Conservation (phyloP, 805 yeast genomes). For the Ogataea trehaloabstinens region DNA sequence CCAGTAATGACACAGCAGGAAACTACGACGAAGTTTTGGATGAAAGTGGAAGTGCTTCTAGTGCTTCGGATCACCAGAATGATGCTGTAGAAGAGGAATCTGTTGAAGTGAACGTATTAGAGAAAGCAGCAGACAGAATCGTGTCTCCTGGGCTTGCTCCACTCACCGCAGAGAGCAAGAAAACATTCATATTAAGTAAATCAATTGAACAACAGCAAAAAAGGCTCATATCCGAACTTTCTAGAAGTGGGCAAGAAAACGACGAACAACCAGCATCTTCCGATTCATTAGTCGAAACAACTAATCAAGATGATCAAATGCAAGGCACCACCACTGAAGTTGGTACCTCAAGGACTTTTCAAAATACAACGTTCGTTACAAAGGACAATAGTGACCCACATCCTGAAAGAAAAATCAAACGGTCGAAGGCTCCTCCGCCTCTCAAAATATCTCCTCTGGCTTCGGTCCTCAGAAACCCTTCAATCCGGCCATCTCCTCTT, state of each 20-base stretch:
- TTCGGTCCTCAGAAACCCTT: constrained; percentile 5
- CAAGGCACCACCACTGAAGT: constrained; percentile 3
- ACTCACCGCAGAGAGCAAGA: constrained; percentile 17
- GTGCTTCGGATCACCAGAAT: too few species aligned
- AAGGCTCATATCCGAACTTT: constrained; percentile 14
- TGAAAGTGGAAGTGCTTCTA: too few species aligned
- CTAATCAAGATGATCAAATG: neutral
- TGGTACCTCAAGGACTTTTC: neutral
- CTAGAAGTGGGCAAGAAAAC: neutral
- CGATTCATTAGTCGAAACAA: constrained; percentile 1
- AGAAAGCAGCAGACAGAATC: constrained; percentile 14
- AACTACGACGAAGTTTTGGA: too few species aligned
- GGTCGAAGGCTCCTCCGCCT: constrained; percentile 26
- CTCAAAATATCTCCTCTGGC: constrained; percentile 10
- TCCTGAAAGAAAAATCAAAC: constrained; percentile 14
- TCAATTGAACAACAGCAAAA: constrained; percentile 24
- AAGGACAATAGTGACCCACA: constrained; percentile 5
- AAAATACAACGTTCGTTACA: neutral
- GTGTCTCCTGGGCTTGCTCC: constrained; percentile 26
- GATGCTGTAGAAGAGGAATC: too few species aligned
- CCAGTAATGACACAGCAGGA: too few species aligned
- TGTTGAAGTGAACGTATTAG: too few species aligned
- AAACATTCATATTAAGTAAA: constrained; percentile 17
- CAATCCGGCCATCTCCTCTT: constrained; percentile 16
- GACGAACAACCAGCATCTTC: neutral